phyloP scores from a whole-genome alignment of 2,329 filamentous ascomycete genomes.

The Aspergillus calidoustus region DNA sequence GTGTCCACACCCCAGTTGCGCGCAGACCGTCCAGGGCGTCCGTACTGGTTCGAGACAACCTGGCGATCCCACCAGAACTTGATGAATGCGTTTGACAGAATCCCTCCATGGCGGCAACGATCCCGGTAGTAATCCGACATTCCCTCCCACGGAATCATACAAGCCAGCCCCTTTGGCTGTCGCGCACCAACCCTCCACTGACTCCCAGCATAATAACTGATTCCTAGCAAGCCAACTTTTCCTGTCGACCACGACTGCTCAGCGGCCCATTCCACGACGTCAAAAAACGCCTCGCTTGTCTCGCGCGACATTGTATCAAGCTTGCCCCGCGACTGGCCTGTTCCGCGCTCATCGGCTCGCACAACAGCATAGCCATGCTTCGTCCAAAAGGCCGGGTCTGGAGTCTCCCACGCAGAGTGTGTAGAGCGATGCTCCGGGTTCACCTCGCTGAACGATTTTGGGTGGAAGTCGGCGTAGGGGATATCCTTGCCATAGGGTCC shows the following conservation, averaged over 20 bases:
- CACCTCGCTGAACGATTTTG: slow-evolving; percentile 57
- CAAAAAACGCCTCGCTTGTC: slow-evolving; percentile 57
- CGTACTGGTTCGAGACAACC: slow-evolving; percentile 71
- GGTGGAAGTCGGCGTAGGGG: slow-evolving; percentile 60
- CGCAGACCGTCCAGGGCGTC: slow-evolving; percentile 54
- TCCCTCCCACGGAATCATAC: slow-evolving; percentile 61
- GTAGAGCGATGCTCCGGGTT: slow-evolving; percentile 58
- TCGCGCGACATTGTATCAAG: slow-evolving; percentile 59
- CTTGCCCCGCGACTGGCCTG: slow-evolving; percentile 57
- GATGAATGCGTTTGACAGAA: slow-evolving; percentile 64
- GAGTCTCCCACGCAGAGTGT: slow-evolving; percentile 65
- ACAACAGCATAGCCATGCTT: slow-evolving; percentile 59
- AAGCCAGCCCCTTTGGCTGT: slow-evolving; percentile 55
- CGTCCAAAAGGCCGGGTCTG: slow-evolving; percentile 63
- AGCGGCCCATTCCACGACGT: slow-evolving; percentile 58
- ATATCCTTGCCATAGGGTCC: slow-evolving; percentile 77
- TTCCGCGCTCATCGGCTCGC: slow-evolving; percentile 58
- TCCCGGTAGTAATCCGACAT: slow-evolving; percentile 63
- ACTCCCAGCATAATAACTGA: slow-evolving; percentile 58
- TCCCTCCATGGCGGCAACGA: slow-evolving; percentile 65
- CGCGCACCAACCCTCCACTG: slow-evolving; percentile 61
- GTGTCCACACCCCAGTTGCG: slow-evolving; percentile 58
- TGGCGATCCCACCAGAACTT: slow-evolving; percentile 70
- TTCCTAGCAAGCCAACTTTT: slow-evolving; percentile 57
- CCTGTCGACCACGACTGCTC: slow-evolving; percentile 56